Base-by-base conservation (phyloP, 2,329 filamentous ascomycete genomes). In the Penicillium sp. region DNA sequence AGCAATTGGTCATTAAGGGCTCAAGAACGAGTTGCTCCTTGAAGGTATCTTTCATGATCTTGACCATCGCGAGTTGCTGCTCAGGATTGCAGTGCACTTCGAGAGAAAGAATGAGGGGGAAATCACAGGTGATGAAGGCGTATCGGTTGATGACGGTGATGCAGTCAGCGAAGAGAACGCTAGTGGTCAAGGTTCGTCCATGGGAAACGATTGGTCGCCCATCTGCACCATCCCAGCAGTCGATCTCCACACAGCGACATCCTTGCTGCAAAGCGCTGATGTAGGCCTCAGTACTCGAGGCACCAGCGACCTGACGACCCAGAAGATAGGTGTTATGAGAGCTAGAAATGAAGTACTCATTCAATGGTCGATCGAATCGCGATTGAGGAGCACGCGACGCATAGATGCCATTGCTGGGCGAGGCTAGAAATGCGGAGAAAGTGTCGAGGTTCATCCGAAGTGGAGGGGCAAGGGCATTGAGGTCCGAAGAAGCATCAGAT, bases 291-390 rank as follows among this genome's bases (percentile, higher is more conserved):
- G 95, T 90, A 68, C 92, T 97, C 2, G 94, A 97, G 40, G 90
- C 85, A 24, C 93, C 93, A 10, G 87, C 89, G 2, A 97, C 87
- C 72, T 99, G 94, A 50, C 92, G 87, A 13, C 94, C 94, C 4
- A 95, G 81, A 1, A 99, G 86, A 68, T 99, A 99, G 0, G 94
- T 99, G 75, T 99, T 99, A 80, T 99, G 94, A 1, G 94, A 97
- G 77, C 92, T 97, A 1, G 93, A 97, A 62, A 99, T 94, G 78
- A 92, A 97, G 74, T 99, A 99, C 70, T 97, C 93, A 70, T 96
- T 96, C 71, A 97, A 79, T 0, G 94, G 94, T 21, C 90, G 86
- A 68, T 96, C 87, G 51, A 97, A 84, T 5, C 79, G 79, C 51
- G 86, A 85, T 24, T 85, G 77, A 11, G 83, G 74, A n/a, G 84